Base-by-base conservation (phyloP, 495 filamentous ascomycete genomes). In the Trichocladium antarcticum region DNA sequence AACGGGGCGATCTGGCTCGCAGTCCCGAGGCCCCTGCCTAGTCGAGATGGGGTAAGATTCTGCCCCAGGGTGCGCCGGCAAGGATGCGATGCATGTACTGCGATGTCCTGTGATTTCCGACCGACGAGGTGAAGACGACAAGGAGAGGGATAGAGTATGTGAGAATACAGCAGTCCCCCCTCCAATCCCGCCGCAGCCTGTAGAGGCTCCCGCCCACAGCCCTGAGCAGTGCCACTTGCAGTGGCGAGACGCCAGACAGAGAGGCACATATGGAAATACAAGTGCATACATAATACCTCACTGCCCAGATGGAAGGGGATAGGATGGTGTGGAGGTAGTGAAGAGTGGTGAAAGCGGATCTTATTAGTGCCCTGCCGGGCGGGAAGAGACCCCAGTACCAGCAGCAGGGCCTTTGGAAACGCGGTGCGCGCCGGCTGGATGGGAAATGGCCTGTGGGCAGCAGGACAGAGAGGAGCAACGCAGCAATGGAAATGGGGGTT, bases 1-100 rank as follows among this genome's bases (percentile, higher is more conserved):
- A 61, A 69, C 71, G 55, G 63, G 66, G 63, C 63, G 67, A 71
- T 70, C 68, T 70, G 63, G 63, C 63, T 62, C 58, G 58, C 60
- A 53, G 50, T 46, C 49, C 55, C 54, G 49, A 45, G 45, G 46
- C 35, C 31, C 51, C 52, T 45, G 59, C 53, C 54, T 57, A 55
- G 60, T 63, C 51, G 49, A 54, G 56, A 65, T 61, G 60, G 62
- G 55, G 58, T 55, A 61, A 51, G 54, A 57, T 4, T 17, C 15
- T n/a, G n/a, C n/a, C 36, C 35, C 17, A 19, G 41, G 49, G 49
- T 16, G 2, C 52, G 37, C 39, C 49, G 17, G 38, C 42, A 35
- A 54, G 40, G 35, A 37, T 57, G 31, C 29, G 19, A 50, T 47
- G 38, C 27, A 60, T 32, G 40, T 38, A 7, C 32, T 57, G 51